Base-by-base conservation (phyloP, 495 filamentous ascomycete species). In the Aspergillus carlsbadensis region DNA sequence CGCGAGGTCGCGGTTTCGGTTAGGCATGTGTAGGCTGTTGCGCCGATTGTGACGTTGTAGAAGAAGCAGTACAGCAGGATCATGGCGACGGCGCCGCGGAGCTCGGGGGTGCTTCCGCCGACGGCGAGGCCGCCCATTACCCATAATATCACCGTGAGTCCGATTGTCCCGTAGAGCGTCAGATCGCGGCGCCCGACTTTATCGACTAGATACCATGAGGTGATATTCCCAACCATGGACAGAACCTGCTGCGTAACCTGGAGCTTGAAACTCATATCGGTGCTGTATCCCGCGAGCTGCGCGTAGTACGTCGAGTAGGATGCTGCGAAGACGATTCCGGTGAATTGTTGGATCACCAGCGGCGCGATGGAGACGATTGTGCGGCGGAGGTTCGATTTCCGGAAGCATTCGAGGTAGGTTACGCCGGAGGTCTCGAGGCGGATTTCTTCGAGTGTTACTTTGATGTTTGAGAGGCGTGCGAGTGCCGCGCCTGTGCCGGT, bases 331-430 rank as follows among this genome's bases (percentile, higher is more conserved):
- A 46, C 6, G 5, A 55, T 17, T 8, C 52, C 52, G 10, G 42
- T 47, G 1, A 55, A 14, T 6, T 42, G 42, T 11, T 55, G 52
- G 43, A 55, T 55, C 33, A 18, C 24, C 20, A 55, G 35, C 0
- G 52, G 52, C 21, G 21, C 42, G 52, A 55, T 55, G n/a, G 42
- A 47, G 33, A 55, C 39, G 24, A 55, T 48, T 21, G 52, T 55
- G 10, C 52, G 52, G 43, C 52, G 52, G 17, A 55, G 35, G 21
- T 55, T 55, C 17, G 52, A 55, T 26, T 21, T 20, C 6, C 52
- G 52, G 52, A 55, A 55, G 35, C 52, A 55, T 26, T 55, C 52
- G 18, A 46, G 18, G 22, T 47, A 55, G 14, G 42, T 55, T 14
- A 34, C 43, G 8, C 52, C 52, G n/a, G 46, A 42, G 18, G 52